phyloP scores from a whole-genome alignment of 495 filamentous ascomycete genomes.

The Talaromyces adpressus region DNA sequence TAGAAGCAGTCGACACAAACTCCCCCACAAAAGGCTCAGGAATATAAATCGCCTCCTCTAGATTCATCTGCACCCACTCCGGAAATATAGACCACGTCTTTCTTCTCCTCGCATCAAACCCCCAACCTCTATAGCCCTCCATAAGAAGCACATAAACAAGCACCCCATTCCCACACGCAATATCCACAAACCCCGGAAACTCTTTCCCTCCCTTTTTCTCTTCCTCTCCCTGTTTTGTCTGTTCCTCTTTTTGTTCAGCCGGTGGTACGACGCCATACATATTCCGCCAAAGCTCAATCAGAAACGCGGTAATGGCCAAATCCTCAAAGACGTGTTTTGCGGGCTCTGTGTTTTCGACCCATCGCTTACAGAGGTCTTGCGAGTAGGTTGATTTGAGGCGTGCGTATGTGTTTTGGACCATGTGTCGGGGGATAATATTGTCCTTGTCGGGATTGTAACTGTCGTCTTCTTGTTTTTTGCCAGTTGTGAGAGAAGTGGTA shows the following conservation, averaged over 20 bases:
- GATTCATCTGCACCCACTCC: constrained; percentile 37
- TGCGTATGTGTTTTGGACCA: constrained; percentile 73
- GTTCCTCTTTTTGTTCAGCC: constrained; percentile 12
- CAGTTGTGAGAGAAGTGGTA: background rate
- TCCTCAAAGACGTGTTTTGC: constrained; percentile 94
- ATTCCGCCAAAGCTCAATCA: constrained; percentile 84
- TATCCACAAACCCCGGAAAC: constrained; percentile 91
- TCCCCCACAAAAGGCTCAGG: constrained; percentile 46
- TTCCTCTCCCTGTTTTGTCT: background rate
- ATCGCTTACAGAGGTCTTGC: constrained; percentile 52
- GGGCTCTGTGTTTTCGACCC: constrained; percentile 83
- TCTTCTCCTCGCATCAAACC: constrained; percentile 77
- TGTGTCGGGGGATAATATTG: constrained; percentile 61
- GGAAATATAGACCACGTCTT: constrained; percentile 78
- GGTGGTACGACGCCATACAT: constrained; percentile 56
- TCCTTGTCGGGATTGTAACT: constrained; percentile 55
- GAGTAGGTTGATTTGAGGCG: constrained; percentile 76
- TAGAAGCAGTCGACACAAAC: background rate
- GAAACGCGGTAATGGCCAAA: constrained; percentile 82
- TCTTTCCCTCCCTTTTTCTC: constrained; percentile 8
- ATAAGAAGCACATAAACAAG: constrained; percentile 76
- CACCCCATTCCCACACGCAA: constrained; percentile 92
- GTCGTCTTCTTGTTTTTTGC: constrained; percentile 27
- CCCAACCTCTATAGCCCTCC: constrained; percentile 83
- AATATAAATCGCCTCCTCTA: constrained; percentile 69